Conservation (phyloP, 2,329 filamentous ascomycete genomes). For the Fusarium sp. region DNA sequence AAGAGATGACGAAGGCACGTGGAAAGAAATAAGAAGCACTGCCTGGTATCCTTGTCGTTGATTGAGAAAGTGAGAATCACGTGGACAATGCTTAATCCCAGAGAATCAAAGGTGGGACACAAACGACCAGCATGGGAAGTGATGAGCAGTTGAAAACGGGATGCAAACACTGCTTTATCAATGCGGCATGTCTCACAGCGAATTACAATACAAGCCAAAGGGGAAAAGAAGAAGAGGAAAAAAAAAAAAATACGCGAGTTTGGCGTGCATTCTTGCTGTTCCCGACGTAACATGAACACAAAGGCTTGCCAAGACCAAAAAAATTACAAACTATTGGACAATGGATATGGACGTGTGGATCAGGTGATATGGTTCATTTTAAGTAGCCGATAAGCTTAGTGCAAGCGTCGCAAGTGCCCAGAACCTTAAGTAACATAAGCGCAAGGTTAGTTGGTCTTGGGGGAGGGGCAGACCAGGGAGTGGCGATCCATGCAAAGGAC, state of each 20-base stretch:
- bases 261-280: conserved; percentile 10
- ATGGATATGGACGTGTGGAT: conserved; percentile 12
- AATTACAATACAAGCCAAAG: background rate
- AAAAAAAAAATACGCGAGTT: conserved; percentile 9
- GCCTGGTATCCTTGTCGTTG: background rate
- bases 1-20: conserved; percentile 8
- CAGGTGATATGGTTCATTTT: conserved; percentile 25
- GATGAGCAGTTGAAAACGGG: background rate
- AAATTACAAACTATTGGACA: conserved; percentile 30
- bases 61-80: background rate
- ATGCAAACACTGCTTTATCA: conserved; percentile 9
- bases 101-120: background rate
- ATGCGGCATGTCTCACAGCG: conserved; percentile 15
- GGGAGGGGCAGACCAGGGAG: conserved; percentile 22
- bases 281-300: conserved; percentile 18
- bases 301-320: conserved; percentile 22
- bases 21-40: background rate
- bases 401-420: conserved; percentile 35
- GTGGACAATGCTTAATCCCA: background rate
- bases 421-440: conserved; percentile 46
- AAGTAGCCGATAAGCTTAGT: conserved; percentile 46
- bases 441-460: conserved; percentile 32
- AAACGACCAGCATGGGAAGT: background rate
- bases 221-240: background rate
- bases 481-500: conserved; percentile 4